These are phyloP conservation scores for Dryadomyces quercus-mongolicae DNA, from an alignment of 2,329 filamentous ascomycete genomes.

Conservation along the genomic window DNA sequence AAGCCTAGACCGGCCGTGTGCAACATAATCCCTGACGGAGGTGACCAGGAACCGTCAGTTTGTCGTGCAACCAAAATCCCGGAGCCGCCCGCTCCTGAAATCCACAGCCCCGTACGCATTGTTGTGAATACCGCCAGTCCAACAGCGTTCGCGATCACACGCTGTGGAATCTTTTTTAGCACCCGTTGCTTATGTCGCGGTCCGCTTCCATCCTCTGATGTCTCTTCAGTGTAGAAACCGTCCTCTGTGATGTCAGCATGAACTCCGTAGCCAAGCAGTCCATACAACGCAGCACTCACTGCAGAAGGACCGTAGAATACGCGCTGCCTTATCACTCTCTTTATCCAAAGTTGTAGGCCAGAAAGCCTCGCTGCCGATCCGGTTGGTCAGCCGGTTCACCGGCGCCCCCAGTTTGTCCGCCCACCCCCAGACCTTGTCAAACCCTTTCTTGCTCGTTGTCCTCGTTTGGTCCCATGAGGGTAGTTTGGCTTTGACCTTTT, in stretches of 20 bases:
- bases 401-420: conserved; percentile 44
- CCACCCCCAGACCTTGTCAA: conserved; percentile 57
- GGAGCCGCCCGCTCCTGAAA: conserved; percentile 45
- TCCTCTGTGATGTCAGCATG: conserved; percentile 29
- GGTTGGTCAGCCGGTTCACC: conserved; percentile 12
- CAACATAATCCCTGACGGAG: conserved; percentile 65
- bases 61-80: conserved; percentile 46
- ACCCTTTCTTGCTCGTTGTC: conserved; percentile 14
- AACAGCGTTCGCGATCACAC: conserved; percentile 52
- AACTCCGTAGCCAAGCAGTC: not conserved
- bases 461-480: conserved; percentile 43
- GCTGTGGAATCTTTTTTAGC: conserved; percentile 40
- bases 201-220: not conserved
- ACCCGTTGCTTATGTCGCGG: conserved; percentile 24
- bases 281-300: conserved; percentile 21
- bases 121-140: conserved; percentile 61
- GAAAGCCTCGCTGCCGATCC: conserved; percentile 57
- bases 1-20: conserved; percentile 72
- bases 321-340: conserved; percentile 64
- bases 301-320: conserved; percentile 64
- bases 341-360: conserved; percentile 65
- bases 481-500: conserved; percentile 21
- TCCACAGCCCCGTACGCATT: conserved; percentile 45
- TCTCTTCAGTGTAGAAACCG: conserved; percentile 31
- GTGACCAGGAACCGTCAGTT: conserved; percentile 54